phyloP scores from a whole-genome alignment of 2,329 filamentous ascomycete genomes.

The Colletotrichum echinochloae region DNA sequence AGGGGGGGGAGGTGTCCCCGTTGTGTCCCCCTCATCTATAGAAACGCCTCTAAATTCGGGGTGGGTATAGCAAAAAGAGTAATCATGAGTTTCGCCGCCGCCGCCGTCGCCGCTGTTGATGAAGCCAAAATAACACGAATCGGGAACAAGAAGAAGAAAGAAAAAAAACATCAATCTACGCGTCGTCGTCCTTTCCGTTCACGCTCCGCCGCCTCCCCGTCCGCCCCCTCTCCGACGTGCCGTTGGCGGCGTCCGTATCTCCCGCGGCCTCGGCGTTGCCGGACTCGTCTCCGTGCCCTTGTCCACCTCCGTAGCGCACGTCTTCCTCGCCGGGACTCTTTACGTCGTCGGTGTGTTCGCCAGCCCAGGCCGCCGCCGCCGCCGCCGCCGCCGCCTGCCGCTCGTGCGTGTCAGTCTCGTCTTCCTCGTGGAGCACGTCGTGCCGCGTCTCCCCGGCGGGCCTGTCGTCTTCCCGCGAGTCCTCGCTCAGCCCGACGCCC shows the following conservation, averaged over 20 bases:
- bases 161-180: neutral
- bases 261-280: neutral
- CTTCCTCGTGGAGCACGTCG: constrained; percentile 25
- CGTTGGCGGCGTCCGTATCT: neutral
- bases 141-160: too few relatives aligned
- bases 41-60: constrained; percentile 34
- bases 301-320: too few relatives aligned
- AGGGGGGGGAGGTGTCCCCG: neutral
- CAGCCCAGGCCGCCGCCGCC: neutral
- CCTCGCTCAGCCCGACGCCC: constrained; percentile 42
- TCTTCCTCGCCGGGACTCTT: neutral
- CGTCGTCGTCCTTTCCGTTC: constrained; percentile 16
- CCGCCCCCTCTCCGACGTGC: constrained; percentile 26
- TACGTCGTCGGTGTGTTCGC: neutral
- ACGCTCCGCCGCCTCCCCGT: constrained; percentile 28
- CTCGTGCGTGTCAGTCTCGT: constrained; percentile 21
- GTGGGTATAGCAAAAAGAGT: constrained; percentile 37
- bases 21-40: neutral
- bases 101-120: neutral
- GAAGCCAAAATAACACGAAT: neutral
- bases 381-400: neutral
- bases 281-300: neutral
- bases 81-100: constrained; percentile 26
- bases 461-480: constrained; percentile 41
- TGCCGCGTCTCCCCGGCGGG: constrained; percentile 34